Base-by-base conservation (phyloP, 192 early-diverging fungal genomes). In the Backusella morwellensis region DNA sequence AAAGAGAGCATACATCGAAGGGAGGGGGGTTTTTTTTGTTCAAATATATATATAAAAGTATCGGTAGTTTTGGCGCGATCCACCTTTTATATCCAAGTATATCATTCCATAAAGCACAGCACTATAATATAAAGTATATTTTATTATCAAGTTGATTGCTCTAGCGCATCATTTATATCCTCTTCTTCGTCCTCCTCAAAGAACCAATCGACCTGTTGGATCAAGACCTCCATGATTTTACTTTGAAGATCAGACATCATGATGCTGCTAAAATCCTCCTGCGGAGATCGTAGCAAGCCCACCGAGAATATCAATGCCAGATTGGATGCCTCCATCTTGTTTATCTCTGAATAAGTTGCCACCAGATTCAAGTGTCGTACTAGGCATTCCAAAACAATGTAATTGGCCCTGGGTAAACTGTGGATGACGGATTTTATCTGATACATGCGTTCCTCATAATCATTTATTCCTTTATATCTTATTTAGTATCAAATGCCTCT, bases 311-410 rank as follows among this genome's bases (percentile, higher is more conserved):
- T 93, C 35, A 97, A 91, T 21, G 94, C 91, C 71, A 98, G 81
- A 75, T 97, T 98, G 32, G 94, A 92, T 32, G 95, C 80, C 23
- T 92, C 92, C 97, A 98, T 98, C 74, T 95, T 96, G 83, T 97
- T 98, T 19, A 87, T 83, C 26, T 84, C 80, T 44, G 91, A 87
- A 42, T 93, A 78, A 29, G 86, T 77, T 15, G 93, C 83, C 3
- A 98, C 90, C 0, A 82, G 86, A 66, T 88, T 85, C 72, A 92
- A 75, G 56, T 94, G 93, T 52, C 72, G 78, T 87, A 94, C 90
- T 72, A 94, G 68, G 68, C 84, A 89, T 47, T 87, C 80, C 34
- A 93, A 82, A 11, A 92, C 92, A 42, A 81, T 76, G 70, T 85
- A 85, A 63, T 94, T 91, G 32, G 83, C 59, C 41, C 67, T 70